These are phyloP conservation scores for Lepidopterella palustris DNA, from an alignment of 495 filamentous ascomycete species.

Conservation along the genomic window DNA sequence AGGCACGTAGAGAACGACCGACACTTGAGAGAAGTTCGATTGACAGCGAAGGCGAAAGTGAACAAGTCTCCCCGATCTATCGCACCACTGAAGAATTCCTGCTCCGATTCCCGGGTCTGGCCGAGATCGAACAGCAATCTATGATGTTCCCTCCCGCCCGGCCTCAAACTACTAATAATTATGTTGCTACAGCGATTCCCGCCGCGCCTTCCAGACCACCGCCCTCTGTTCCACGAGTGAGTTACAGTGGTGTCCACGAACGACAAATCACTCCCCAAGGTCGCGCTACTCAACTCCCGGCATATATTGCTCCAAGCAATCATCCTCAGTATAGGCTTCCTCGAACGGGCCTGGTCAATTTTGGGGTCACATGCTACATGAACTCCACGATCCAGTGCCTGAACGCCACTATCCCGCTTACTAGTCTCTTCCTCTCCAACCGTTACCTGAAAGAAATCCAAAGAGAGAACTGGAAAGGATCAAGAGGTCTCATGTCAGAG, in stretches of 20 bases:
- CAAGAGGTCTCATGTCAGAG: slow-evolving; percentile 71
- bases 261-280: slow-evolving; percentile 45
- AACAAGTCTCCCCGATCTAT: slow-evolving; percentile 42
- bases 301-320: slow-evolving; percentile 42
- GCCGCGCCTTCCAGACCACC: slow-evolving; percentile 49
- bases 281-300: slow-evolving; percentile 40
- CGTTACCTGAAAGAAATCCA: slow-evolving; percentile 40
- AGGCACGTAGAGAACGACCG: slow-evolving; percentile 48
- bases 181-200: slow-evolving; percentile 18
- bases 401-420: slow-evolving; percentile 65
- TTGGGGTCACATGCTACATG: slow-evolving; percentile 82
- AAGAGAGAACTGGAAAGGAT: slow-evolving; percentile 57
- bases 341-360: slow-evolving; percentile 70
- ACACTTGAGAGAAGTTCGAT: slow-evolving; percentile 43
- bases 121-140: slow-evolving; percentile 60
- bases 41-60: slow-evolving; percentile 36
- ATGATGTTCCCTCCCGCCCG: slow-evolving; percentile 50
- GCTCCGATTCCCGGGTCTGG: slow-evolving; percentile 71
- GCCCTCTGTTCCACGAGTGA: slow-evolving; percentile 75
- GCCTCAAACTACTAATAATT: slow-evolving; percentile 5
- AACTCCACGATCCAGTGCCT: slow-evolving; percentile 82
- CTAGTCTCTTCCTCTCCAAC: slow-evolving; percentile 60
- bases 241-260: slow-evolving; percentile 83
- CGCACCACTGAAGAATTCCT: slow-evolving; percentile 69
- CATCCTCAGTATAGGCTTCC: slow-evolving; percentile 44